These are phyloP conservation scores for Nannochloris sp. DNA, from an alignment of 139 green algal species.

Conservation along the genomic window DNA sequence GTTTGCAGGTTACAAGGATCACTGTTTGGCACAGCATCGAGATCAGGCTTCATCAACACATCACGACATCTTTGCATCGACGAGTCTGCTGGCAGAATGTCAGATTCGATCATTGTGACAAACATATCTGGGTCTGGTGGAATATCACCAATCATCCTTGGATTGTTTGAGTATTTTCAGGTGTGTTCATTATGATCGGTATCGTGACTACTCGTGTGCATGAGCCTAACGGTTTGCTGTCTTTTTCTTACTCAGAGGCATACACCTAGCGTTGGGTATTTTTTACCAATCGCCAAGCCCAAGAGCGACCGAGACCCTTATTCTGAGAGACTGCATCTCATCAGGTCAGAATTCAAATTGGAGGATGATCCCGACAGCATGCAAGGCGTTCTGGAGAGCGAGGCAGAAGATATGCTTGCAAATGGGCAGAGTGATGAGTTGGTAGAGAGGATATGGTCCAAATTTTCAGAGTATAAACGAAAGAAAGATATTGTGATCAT, in stretches of 20 bases:
- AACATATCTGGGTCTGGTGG: slow-evolving; percentile 37
- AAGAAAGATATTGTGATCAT: slow-evolving; percentile 52
- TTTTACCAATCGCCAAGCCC: slow-evolving; percentile 21
- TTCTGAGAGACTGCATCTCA: not conserved
- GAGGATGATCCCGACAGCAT: not conserved
- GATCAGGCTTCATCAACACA: too few species aligned
- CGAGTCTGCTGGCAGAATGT: not conserved
- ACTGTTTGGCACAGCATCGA: too few species aligned
- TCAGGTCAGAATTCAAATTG: not conserved
- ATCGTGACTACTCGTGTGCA: slow-evolving; percentile 10
- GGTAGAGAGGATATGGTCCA: slow-evolving; percentile 33
- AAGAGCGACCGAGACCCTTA: not conserved
- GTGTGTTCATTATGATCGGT: not conserved
- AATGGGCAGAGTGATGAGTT: slow-evolving; percentile 20
- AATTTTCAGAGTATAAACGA: slow-evolving; percentile 31
- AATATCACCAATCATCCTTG: slow-evolving; percentile 24
- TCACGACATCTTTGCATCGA: too few species aligned
- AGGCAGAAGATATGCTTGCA: slow-evolving; percentile 23
- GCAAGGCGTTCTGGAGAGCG: slow-evolving; percentile 14
- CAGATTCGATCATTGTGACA: slow-evolving; percentile 30
- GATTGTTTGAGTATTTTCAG: slow-evolving; percentile 49
- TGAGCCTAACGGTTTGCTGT: slow-evolving; percentile 36
- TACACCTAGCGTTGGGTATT: slow-evolving; percentile 38
- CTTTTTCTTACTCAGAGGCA: slow-evolving; percentile 25
- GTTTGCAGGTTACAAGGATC: too few species aligned